phyloP scores from a whole-genome alignment of 2,329 filamentous ascomycete genomes.

The Cordyceps farinosa region DNA sequence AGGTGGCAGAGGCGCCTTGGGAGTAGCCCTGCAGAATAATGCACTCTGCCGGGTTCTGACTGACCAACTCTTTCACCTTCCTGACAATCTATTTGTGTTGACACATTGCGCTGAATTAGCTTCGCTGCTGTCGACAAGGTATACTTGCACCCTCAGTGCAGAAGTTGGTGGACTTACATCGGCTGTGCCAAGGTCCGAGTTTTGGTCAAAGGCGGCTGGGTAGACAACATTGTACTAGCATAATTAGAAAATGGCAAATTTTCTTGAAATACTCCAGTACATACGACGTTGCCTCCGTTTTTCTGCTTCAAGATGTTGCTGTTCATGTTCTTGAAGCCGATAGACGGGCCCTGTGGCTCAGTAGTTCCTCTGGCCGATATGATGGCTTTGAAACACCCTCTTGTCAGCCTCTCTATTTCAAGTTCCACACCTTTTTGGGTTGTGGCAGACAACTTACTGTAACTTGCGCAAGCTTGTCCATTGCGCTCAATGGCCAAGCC shows the following conservation, averaged over 20 bases:
- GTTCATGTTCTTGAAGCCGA: conserved; percentile 12
- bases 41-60: not conserved
- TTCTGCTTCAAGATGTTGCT: not conserved
- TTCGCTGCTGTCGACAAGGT: not conserved
- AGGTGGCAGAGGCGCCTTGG: conserved; percentile 4
- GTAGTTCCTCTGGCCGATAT: not conserved
- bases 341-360: conserved; percentile 1
- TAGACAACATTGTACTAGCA: conserved; percentile 11
- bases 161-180: not conserved
- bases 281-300: conserved; percentile 3
- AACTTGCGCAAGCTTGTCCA: not conserved
- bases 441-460: not conserved
- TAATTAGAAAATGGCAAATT: not conserved
- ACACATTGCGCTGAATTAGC: not conserved
- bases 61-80: not conserved
- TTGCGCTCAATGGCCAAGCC: not conserved
- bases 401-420: not conserved
- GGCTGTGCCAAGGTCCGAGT: not conserved
- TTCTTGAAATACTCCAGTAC: not conserved
- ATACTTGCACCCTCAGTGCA: not conserved
- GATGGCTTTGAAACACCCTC: not conserved
- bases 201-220: conserved; percentile 7
- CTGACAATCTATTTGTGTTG: not conserved
- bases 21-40: conserved; percentile 14
- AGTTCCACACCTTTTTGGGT: not conserved